Base-by-base conservation (phyloP, 768 basidiomycete genomes). In the Lactarius quietus region DNA sequence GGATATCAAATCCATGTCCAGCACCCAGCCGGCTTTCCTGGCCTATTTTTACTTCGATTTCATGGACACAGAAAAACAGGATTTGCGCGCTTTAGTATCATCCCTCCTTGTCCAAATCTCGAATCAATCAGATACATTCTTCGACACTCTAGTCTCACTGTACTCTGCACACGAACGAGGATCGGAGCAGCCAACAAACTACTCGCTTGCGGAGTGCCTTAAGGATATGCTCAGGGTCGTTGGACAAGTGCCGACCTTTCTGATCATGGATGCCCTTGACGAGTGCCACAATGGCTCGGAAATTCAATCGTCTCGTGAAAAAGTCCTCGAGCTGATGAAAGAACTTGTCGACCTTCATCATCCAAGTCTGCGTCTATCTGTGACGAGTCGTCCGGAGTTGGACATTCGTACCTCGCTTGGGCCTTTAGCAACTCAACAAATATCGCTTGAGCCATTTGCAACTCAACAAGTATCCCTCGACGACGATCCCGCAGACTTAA, bases 61-160 rank as follows among this genome's bases (percentile, higher is more conserved):
- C 23, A 48, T 23, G 23, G 45, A 48, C 45, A 48, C 33, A 5
- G 23, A 0, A 14, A 57, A 57, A 5, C 56, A 38, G 15, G 23
- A 14, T 12, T 36, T 14, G 1, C 56, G 35, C 1, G 33, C 61
- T 62, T 20, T 53, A 12, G 33, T 62, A 8, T 62, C 54, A 2
- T 56, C 61, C 2, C 20, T 62, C 20, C 41, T 62, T 12, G 18
- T 56, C 23, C 61, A 62, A 20, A 54, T 62, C 6, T 45, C 39
- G 15, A 3, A 55, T 41, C 61, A 62, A 14, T 62, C 61, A 8
- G 31, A 62, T 15, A 3, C 3, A 10, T 56, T 18, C 23, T 35
- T n/a, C 54, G 41, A 45, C n/a, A 26, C 45, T 28, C 54, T 45
- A 7, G 31, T 26, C 12, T 6, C 6, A 9, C 17, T 59, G 26